A percentile compares a stretch with the other conserved stretches of the same genome.
Conservation (phyloP, 2,329 filamentous ascomycete species). For the Annulohypoxylon truncatum region DNA sequence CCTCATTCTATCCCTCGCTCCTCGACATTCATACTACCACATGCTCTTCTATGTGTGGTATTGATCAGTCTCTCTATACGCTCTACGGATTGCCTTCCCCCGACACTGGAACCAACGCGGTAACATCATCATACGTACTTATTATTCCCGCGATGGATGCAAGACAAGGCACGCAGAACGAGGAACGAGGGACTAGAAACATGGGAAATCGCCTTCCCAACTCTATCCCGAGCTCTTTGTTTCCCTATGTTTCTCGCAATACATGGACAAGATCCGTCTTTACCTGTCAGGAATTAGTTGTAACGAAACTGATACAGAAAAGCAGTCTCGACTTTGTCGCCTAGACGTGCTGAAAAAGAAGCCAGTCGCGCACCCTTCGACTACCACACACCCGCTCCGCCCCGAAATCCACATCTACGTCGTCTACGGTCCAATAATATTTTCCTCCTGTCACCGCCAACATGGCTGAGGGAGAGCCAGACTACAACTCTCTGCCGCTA, state of each 20-base stretch:
- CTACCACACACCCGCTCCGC: slow-evolving; percentile 6
- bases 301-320: slow-evolving; percentile 44
- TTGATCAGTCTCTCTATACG: not conserved
- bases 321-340: slow-evolving; percentile 41
- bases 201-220: not conserved
- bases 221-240: slow-evolving; percentile 11
- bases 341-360: slow-evolving; percentile 27
- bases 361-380: slow-evolving; percentile 4
- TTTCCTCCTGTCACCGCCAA: slow-evolving; percentile 43
- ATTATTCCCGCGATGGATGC: not conserved
- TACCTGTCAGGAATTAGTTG: slow-evolving; percentile 13
- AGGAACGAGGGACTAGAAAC: slow-evolving; percentile 1
- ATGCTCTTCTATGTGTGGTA: not conserved
- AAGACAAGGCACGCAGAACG: not conserved
- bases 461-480: slow-evolving; percentile 87
- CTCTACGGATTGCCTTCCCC: not conserved
- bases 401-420: slow-evolving; percentile 4
- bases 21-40: not conserved
- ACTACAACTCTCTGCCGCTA: slow-evolving; percentile 82
- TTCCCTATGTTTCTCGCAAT: slow-evolving; percentile 14
- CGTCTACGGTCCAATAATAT: not conserved
- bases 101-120: not conserved
- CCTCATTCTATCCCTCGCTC: not conserved
- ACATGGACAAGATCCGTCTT: slow-evolving; percentile 38
- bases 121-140: not conserved